phyloP scores from a whole-genome alignment of 2,329 filamentous ascomycete species.

The Eutypella sp. region DNA sequence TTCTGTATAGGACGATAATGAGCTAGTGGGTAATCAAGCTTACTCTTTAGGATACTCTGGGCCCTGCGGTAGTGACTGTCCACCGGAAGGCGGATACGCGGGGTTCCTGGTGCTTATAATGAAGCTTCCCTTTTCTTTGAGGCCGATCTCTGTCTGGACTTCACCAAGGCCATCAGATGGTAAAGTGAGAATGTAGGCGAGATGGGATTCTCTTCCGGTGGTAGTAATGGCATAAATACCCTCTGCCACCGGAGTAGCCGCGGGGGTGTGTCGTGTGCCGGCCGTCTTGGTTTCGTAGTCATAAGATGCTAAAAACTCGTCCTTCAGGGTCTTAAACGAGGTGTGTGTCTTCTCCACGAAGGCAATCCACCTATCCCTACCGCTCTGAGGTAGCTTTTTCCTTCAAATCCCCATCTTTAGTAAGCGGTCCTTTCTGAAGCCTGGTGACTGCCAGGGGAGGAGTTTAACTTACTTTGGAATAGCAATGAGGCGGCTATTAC shows the following conservation, averaged over 20 bases:
- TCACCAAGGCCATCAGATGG: constrained; percentile 60
- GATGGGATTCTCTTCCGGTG: constrained; percentile 66
- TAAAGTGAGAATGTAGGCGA: constrained; percentile 75
- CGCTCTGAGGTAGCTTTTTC: constrained; percentile 69
- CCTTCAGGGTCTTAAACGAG: constrained; percentile 64
- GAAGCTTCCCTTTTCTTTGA: constrained; percentile 69
- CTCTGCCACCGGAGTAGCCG: constrained; percentile 72
- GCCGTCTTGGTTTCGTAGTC: constrained; percentile 74
- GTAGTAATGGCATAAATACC: constrained; percentile 79
- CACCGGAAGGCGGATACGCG: constrained; percentile 58
- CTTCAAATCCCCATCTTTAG: not conserved
- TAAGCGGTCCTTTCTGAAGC: not conserved
- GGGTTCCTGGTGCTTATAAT: constrained; percentile 79
- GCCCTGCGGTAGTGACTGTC: constrained; percentile 56
- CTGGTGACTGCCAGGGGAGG: not conserved
- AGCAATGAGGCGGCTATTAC: constrained; percentile 67
- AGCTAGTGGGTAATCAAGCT: constrained; percentile 23
- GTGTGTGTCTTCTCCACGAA: constrained; percentile 74
- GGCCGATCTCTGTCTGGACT: constrained; percentile 69
- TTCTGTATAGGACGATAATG: constrained; percentile 5
- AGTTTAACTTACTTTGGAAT: constrained; percentile 59
- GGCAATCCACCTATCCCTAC: constrained; percentile 67
- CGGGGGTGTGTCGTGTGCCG: constrained; percentile 62
- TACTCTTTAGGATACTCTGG: constrained; percentile 69
- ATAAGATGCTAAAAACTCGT: constrained; percentile 60